Base-by-base conservation (phyloP, 768 basidiomycete genomes). In the Suillus spraguei region DNA sequence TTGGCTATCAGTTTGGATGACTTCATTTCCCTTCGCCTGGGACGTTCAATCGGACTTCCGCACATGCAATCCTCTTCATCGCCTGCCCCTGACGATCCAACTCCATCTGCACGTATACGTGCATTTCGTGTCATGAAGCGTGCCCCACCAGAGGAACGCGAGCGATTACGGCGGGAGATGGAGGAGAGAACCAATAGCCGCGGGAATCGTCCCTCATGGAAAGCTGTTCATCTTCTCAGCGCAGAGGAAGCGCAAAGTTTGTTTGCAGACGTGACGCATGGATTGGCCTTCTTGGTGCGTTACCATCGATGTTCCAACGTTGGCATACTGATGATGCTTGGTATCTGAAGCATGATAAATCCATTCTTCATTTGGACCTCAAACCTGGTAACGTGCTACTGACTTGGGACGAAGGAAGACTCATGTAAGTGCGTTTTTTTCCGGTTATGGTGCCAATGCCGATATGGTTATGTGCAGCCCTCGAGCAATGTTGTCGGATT, bases 351-450 rank as follows among this genome's bases (percentile, higher is more conserved):
- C 93, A 95, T 66, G 84, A 87, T 67, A 88, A 83, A 69, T 89
- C 92, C 1, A 96, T 98, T 59, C 73, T 99, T 28, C 96, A 99
- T 72, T 84, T 97, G 4, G 96, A 98, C 72, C 77, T 99, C 66
- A 99, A 97, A 75, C 94, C 95, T 11, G 94, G 93, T 7, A 97
- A 98, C 71, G 94, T 98, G 5, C 79, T 98, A 28, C 74, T 98
- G 56, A 96, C 95, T 6, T 94, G 90, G 87, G 95, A 97, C 67
- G 92, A 95, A 67, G 92, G 90, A 16, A 82, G 79, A 63, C 79
- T 96, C 41, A 90, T 94, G 93, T 91, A 68, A 64, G 88, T 75
- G 24, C 50, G 0, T 53, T 7, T 35, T 33, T 11, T n/a, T 49
- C 8, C 38, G 28, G 36, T 35, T 41, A 46, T 32, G 24, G 32